Evolutionary conservation across 768 basidiomycete species (phyloP), one percentile per base, ranked within the genome.

Genomic region (Collybiopsis confluens): DNA sequence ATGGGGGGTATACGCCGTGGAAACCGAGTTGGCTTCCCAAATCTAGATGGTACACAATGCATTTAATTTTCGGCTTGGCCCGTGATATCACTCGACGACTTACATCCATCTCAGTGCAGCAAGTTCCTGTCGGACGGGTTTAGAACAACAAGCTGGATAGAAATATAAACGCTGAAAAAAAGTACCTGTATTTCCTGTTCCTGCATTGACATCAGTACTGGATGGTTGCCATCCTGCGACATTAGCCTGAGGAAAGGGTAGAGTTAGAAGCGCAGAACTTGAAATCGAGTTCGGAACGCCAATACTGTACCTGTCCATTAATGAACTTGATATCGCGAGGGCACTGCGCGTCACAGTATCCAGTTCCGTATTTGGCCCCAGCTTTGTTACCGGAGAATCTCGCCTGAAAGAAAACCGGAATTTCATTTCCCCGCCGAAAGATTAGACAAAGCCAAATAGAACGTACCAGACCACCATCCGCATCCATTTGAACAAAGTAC

Each of bases 401-500:
- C 18, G 47, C 37, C 48, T 53, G 47, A 62, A 73, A 57, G 59
- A 73, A 66, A 65, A 74, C 71, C 41, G 18, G 21, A 20, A 33
- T 13, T n/a, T n/a, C n/a, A n/a, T n/a, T n/a, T n/a, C n/a, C n/a
- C n/a, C n/a, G n/a, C n/a, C n/a, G n/a, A n/a, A n/a, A n/a, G n/a
- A n/a, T n/a, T n/a, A n/a, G n/a, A 23, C 16, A 49, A 27, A 20
- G 15, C 5, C 3, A 8, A 18, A 7, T 5, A 33, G 43, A 35
- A 53, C 52, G 11, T 53, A 53, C 35, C 58, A 64, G 47, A 43
- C 74, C 74, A 65, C 74, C 74, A 58, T 75, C 74, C 10, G 73
- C 73, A 60, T 78, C 80, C 82, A 83, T 84, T 66, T 78, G 73
- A 48, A 71, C 67, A 67, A 83, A 80, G 72, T 83, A 83, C 53